Conservation (phyloP, 1,284 basidiomycete genomes). For the Leccinum pachyderme region DNA sequence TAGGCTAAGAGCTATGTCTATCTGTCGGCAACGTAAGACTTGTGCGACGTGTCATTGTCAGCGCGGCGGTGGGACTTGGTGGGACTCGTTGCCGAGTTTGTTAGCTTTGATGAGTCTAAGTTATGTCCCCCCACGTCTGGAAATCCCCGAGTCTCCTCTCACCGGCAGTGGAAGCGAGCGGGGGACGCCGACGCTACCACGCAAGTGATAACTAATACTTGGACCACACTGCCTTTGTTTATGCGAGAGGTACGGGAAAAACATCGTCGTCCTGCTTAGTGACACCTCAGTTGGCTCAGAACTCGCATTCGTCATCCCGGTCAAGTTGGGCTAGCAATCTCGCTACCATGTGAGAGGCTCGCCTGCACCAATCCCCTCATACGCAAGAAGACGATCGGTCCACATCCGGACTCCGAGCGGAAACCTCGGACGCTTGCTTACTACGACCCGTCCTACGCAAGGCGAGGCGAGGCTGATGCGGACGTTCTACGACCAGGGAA, state of each 20-base stretch:
- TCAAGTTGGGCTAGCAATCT: background rate
- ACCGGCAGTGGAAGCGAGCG: background rate
- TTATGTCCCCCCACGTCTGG: background rate
- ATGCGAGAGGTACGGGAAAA: background rate
- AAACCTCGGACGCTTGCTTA: constrained; percentile 9
- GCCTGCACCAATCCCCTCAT: background rate
- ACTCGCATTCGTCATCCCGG: background rate
- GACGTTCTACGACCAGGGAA: background rate
- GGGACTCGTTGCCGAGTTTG: background rate
- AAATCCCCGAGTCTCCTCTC: background rate
- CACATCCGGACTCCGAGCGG: constrained; percentile 7
- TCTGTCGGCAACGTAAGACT: background rate
- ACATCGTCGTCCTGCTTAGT: no score
- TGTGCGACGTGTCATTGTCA: background rate
- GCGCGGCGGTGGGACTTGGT: background rate
- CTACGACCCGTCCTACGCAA: background rate
- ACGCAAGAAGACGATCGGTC: background rate
- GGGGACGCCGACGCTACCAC: background rate
- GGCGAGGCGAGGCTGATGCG: background rate
- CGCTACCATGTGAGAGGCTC: background rate
- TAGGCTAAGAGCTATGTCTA: background rate
- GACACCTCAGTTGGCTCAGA: background rate
- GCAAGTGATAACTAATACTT: no score
- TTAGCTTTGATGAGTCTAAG: background rate
- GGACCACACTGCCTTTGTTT: background rate